Base-by-base conservation (phyloP, 192 early-diverging fungal genomes). In the Rhizophagus sp. region DNA sequence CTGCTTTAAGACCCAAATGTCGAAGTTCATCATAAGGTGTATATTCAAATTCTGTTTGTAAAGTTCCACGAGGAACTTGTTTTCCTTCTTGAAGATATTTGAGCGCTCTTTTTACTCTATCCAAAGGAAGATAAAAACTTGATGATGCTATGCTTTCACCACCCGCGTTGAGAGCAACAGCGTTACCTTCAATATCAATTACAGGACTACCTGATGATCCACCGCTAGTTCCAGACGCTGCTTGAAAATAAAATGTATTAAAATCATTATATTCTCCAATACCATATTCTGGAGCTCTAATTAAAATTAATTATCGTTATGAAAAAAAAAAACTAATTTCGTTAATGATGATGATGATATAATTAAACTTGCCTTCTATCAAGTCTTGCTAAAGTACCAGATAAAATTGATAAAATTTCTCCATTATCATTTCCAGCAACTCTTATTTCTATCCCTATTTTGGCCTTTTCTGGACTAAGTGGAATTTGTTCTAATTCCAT, bases 211-310 rank as follows among this genome's bases (percentile, higher is more conserved):
- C 94, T 4, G 91, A 93, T 49, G 91, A 92, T 6, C 94, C 94
- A 67, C 93, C 93, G 73, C 90, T 93, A 17, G 91, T 91, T 9
- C 89, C 87, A 15, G 94, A 91, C 0, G 93, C 90, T 0, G 93
- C 91, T 83, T 94, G 92, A 17, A 93, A 82, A 82, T 94, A 95
- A 82, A 95, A 95, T 2, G 93, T 94, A 81, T 94, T 95, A 79
- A 94, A 90, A 68, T 95, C 94, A 68, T 91, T 92, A 86, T 92
- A 93, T 57, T 90, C 89, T 25, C 89, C 85, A 25, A 85, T 79
- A 50, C 92, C 92, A 74, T 93, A 92, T 67, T 89, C 90, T 4
- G 94, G 94, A 1, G 90, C 91, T 75, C 89, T 91, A 50, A 52
- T 33, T 33, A 33, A 66, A 17, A 33, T 15, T 19, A 47, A 41